Evolutionary conservation across 2,329 filamentous ascomycete species (phyloP).

Genomic region (Fusarium sp.): DNA sequence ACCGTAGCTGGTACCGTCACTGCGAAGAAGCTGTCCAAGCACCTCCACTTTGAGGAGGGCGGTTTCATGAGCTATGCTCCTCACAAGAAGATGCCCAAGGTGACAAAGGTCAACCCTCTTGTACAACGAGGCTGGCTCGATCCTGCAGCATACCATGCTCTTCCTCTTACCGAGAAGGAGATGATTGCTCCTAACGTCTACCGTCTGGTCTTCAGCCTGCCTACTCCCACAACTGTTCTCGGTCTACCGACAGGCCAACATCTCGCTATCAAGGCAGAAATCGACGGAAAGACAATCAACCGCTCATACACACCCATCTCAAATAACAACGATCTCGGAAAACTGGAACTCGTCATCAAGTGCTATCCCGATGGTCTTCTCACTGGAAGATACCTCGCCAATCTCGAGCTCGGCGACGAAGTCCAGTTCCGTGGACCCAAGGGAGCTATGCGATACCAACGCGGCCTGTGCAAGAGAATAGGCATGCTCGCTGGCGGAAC

Average conservation of each 20-base stretch:
- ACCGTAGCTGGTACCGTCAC: slow-evolving; percentile 51
- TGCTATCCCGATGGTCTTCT: slow-evolving; percentile 65
- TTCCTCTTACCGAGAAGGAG: slow-evolving; percentile 60
- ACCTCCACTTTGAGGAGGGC: slow-evolving; percentile 49
- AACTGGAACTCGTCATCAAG: slow-evolving; percentile 65
- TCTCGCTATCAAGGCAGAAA: slow-evolving; percentile 63
- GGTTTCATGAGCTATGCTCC: slow-evolving; percentile 48
- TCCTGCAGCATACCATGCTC: slow-evolving; percentile 60
- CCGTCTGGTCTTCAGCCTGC: slow-evolving; percentile 63
- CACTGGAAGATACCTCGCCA: slow-evolving; percentile 63
- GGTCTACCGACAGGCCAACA: slow-evolving; percentile 71
- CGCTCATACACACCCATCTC: slow-evolving; percentile 69
- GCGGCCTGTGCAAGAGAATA: slow-evolving; percentile 58
- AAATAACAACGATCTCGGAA: slow-evolving; percentile 63
- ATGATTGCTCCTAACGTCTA: slow-evolving; percentile 60
- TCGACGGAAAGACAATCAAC: slow-evolving; percentile 61
- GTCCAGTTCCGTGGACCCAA: slow-evolving; percentile 69
- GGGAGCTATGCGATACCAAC: slow-evolving; percentile 66
- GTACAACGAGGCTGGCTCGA: slow-evolving; percentile 62
- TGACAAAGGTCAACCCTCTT: slow-evolving; percentile 50
- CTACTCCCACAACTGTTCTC: slow-evolving; percentile 58
- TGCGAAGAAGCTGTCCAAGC: slow-evolving; percentile 49
- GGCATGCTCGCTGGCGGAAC: slow-evolving; percentile 67
- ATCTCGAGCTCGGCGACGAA: slow-evolving; percentile 62
- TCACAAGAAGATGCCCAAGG: slow-evolving; percentile 55